Conservation (phyloP, 1,284 basidiomycete genomes). For the Waitea zeae region DNA sequence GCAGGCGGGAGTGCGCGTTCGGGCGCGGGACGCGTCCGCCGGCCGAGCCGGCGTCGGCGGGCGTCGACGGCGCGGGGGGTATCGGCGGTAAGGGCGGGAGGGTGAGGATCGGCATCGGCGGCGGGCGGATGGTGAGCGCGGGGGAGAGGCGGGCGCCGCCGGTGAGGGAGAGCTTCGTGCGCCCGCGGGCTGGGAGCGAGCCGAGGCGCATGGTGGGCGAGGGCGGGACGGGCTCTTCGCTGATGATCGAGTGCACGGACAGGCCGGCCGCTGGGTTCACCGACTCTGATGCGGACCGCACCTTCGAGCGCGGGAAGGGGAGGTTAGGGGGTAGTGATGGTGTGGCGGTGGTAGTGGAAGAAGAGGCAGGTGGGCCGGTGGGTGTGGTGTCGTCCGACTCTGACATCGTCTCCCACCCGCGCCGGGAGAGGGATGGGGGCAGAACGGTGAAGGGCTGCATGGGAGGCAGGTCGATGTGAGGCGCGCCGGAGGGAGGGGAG, state of each 20-base stretch:
- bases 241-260: background rate
- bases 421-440: too few species aligned
- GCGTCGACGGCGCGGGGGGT: conserved; percentile 8
- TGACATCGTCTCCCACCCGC: too few species aligned
- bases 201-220: background rate
- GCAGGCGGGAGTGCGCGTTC: conserved; percentile 9
- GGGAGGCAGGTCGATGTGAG: too few species aligned
- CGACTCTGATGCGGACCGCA: background rate
- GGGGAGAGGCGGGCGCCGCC: conserved; percentile 28
- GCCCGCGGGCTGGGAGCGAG: background rate
- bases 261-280: background rate
- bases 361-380: too few species aligned
- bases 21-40: too few species aligned
- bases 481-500: too few species aligned
- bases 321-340: background rate
- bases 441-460: too few species aligned
- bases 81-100: conserved; percentile 25
- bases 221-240: background rate
- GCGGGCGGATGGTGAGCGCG: conserved; percentile 27
- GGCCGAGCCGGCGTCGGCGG: too few species aligned
- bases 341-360: too few species aligned
- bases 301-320: background rate
- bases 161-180: background rate
- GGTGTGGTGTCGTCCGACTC: too few species aligned
- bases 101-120: conserved; percentile 29